These are phyloP conservation scores for Chenopodium berlandieri DNA, from an alignment of 148 eudicot species.

Conservation along the genomic window DNA sequence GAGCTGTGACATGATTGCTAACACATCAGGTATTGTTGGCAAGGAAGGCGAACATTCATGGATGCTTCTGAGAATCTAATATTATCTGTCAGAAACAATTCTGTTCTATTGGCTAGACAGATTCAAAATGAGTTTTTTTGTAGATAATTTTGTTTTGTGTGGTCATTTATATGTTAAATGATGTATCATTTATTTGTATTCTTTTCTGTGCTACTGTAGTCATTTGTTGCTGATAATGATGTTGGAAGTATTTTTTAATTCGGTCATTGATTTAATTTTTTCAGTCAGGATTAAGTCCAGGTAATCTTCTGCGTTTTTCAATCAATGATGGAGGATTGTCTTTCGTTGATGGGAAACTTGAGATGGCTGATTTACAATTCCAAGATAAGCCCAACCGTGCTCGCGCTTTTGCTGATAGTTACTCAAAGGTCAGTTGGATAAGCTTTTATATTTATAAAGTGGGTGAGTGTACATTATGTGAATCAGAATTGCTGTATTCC, in stretches of 20 bases:
- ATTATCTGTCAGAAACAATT: neutral
- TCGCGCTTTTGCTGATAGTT: conserved; percentile 93
- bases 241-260: neutral
- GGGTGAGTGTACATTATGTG: neutral
- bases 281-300: conserved; percentile 52
- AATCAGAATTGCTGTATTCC: neutral
- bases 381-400: conserved; percentile 75
- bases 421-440: conserved; percentile 70
- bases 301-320: conserved; percentile 71
- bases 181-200: neutral
- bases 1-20: neutral
- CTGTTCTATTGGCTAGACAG: neutral
- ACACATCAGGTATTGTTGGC: neutral
- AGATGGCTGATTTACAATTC: conserved; percentile 72
- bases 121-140: neutral
- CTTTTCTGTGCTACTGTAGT: neutral
- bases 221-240: neutral
- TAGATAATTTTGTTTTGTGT: neutral
- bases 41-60: neutral
- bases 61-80: neutral
- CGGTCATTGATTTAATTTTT: conserved; percentile 7
- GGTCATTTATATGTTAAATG: neutral
- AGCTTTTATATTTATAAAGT: neutral
- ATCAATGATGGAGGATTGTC: conserved; percentile 66
- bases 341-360: conserved; percentile 76